Percentiles rank a stretch among this genome's conserved stretches.
These are phyloP conservation scores for Panellus pusillus DNA, from an alignment of 768 basidiomycete species.

Conservation along the genomic window DNA sequence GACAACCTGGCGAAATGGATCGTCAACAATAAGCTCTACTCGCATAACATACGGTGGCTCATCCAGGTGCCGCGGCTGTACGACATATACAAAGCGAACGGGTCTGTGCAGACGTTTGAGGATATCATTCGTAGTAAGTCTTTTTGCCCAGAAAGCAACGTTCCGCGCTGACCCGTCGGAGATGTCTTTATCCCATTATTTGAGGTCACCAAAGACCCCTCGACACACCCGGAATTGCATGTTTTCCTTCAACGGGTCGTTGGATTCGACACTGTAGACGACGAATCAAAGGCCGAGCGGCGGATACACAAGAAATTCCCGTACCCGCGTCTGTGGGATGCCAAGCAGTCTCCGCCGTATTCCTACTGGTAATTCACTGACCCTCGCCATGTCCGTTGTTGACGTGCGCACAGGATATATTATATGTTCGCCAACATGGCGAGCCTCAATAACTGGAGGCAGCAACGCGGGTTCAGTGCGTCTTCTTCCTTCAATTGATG, in stretches of 20 bases:
- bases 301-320: slow-evolving; percentile 94
- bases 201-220: slow-evolving; percentile 92
- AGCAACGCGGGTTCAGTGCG: slow-evolving; percentile 86
- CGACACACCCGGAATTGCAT: slow-evolving; percentile 89
- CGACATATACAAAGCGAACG: slow-evolving; percentile 90
- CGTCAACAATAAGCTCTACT: slow-evolving; percentile 87
- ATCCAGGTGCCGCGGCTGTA: slow-evolving; percentile 95
- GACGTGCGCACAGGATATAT: slow-evolving; percentile 67
- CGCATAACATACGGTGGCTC: slow-evolving; percentile 98
- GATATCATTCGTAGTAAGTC: slow-evolving; percentile 85
- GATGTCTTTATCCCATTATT: slow-evolving; percentile 93
- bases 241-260: slow-evolving; percentile 93
- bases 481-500: slow-evolving; percentile 16
- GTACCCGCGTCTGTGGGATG: slow-evolving; percentile 87
- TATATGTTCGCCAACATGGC: slow-evolving; percentile 98
- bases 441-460: slow-evolving; percentile 92
- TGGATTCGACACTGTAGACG: slow-evolving; percentile 98
- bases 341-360: slow-evolving; percentile 87
- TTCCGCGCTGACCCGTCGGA: slow-evolving; percentile 28
- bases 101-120: slow-evolving; percentile 81
- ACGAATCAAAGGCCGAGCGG: slow-evolving; percentile 92
- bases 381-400: background rate
- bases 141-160: background rate
- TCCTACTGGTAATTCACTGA: slow-evolving; percentile 77
- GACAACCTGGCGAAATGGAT: slow-evolving; percentile 99